A percentile compares a stretch with the other conserved stretches of the same genome.
Conservation (phyloP, 2,329 filamentous ascomycete genomes). For the Penicillium italicum region DNA sequence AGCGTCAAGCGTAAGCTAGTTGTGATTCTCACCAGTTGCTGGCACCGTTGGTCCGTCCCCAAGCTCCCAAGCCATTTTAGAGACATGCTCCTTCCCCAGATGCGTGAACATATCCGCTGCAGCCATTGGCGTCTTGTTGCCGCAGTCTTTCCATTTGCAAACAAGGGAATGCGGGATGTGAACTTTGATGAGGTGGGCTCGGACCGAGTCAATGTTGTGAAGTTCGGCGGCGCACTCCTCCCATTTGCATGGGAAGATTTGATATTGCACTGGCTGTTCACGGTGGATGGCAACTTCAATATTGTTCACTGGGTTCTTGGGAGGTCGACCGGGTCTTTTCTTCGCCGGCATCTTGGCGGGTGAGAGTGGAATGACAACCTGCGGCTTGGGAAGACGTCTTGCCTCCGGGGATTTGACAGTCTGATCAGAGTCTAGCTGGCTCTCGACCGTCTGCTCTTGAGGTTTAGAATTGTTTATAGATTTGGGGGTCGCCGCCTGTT, state of each 20-base stretch:
- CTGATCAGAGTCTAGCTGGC: not conserved
- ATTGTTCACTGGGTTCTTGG: conserved; percentile 11
- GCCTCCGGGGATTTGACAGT: not conserved
- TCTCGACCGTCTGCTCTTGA: not conserved
- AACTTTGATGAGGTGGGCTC: conserved; percentile 56
- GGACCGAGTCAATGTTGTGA: conserved; percentile 59
- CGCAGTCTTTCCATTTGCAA: conserved; percentile 29
- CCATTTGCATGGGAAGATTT: conserved; percentile 58
- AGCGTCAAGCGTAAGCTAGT: conserved; percentile 1
- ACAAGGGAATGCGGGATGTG: conserved; percentile 42
- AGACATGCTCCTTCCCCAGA: conserved; percentile 52
- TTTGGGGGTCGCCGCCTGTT: not conserved
- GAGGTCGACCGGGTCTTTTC: conserved; percentile 19
- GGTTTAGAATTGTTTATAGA: not conserved
- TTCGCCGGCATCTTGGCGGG: conserved; percentile 12
- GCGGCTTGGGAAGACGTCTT: not conserved
- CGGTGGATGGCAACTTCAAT: conserved; percentile 21
- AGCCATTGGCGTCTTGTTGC: conserved; percentile 16
- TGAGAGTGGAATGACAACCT: conserved; percentile 14
- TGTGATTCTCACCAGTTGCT: conserved; percentile 52
- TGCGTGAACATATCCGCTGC: conserved; percentile 49
- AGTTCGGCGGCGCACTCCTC: conserved; percentile 54
- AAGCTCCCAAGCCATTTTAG: conserved; percentile 52
- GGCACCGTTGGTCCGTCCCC: conserved; percentile 58
- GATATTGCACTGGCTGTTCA: conserved; percentile 22